phyloP scores from a whole-genome alignment of 495 filamentous ascomycete species.

The Lichenothelia convexa region DNA sequence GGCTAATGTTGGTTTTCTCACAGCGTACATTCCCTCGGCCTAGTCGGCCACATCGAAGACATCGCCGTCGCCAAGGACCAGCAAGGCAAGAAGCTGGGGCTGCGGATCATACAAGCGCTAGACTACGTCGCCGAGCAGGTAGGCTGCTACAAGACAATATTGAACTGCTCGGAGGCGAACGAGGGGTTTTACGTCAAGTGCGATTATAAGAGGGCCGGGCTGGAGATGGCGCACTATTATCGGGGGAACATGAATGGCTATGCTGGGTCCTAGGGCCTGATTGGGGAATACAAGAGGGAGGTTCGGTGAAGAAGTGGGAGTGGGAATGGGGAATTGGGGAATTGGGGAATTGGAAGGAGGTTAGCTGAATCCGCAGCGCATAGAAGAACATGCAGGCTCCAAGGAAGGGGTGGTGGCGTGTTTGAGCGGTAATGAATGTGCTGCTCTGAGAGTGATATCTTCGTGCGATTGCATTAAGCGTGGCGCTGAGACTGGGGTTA shows the following conservation, averaged over 20 bases:
- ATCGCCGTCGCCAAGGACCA: constrained; percentile 87
- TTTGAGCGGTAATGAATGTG: no score
- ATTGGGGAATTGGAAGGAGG: no score
- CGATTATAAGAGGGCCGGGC: constrained; percentile 77
- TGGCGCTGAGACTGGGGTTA: no score
- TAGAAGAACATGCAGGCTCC: no score
- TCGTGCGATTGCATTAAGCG: no score
- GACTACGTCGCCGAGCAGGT: constrained; percentile 71
- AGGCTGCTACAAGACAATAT: constrained; percentile 78
- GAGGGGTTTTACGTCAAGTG: constrained; percentile 99
- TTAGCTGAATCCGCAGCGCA: no score
- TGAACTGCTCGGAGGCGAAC: constrained; percentile 68
- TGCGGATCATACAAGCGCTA: constrained; percentile 84
- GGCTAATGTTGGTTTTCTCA: constrained; percentile 2
- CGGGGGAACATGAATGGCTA: no score
- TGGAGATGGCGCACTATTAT: constrained; percentile 98
- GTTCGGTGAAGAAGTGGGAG: neutral
- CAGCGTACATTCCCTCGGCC: constrained; percentile 53
- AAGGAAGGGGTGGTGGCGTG: no score
- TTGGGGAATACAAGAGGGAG: no score
- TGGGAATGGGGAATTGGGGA: neutral
- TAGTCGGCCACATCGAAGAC: constrained; percentile 95
- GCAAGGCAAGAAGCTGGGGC: constrained; percentile 89
- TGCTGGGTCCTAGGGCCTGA: no score
- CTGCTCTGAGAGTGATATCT: no score